Evolutionary conservation across 192 early-diverging fungal genomes (phyloP).

Genomic region (Fimicolochytrium jonesii): DNA sequence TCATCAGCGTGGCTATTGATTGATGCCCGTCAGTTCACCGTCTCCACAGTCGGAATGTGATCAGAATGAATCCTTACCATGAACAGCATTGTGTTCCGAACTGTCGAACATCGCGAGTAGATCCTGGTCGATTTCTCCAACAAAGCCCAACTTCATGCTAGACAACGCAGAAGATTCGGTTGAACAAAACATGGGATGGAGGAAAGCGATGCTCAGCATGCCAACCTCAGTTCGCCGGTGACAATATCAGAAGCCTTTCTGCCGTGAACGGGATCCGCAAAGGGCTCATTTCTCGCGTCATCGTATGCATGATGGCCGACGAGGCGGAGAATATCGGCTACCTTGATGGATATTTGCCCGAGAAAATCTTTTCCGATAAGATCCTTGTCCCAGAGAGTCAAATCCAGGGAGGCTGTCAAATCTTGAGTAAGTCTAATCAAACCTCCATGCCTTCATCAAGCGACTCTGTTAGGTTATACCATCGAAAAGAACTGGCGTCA

Average conservation of each 20-base stretch:
- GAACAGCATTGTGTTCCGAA: slow-evolving; percentile 9
- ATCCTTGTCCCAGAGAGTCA: slow-evolving; percentile 72
- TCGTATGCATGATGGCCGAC: slow-evolving; percentile 37
- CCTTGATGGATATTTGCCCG: slow-evolving; percentile 55
- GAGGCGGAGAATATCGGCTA: slow-evolving; percentile 49
- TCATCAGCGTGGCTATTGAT: slow-evolving; percentile 28
- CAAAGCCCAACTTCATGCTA: slow-evolving; percentile 33
- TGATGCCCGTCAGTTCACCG: too few relatives aligned
- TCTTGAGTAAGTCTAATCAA: neutral
- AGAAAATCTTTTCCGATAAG: slow-evolving; percentile 60
- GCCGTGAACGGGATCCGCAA: slow-evolving; percentile 41
- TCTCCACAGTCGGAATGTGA: too few relatives aligned
- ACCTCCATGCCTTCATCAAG: neutral
- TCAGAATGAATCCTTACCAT: slow-evolving; percentile 4
- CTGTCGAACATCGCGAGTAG: slow-evolving; percentile 21
- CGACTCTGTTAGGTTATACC: slow-evolving; percentile 1
- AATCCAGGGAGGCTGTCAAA: slow-evolving; percentile 12
- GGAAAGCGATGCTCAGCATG: too few relatives aligned
- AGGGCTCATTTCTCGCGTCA: slow-evolving; percentile 46
- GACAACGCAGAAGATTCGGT: too few relatives aligned
- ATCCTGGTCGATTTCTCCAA: slow-evolving; percentile 26
- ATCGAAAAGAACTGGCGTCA: slow-evolving; percentile 35
- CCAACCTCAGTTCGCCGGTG: slow-evolving; percentile 35
- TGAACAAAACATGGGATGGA: neutral
- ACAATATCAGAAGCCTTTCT: slow-evolving; percentile 15